phyloP scores from a whole-genome alignment of 1,139 yeast genomes.

The Geotrichum reessii region DNA sequence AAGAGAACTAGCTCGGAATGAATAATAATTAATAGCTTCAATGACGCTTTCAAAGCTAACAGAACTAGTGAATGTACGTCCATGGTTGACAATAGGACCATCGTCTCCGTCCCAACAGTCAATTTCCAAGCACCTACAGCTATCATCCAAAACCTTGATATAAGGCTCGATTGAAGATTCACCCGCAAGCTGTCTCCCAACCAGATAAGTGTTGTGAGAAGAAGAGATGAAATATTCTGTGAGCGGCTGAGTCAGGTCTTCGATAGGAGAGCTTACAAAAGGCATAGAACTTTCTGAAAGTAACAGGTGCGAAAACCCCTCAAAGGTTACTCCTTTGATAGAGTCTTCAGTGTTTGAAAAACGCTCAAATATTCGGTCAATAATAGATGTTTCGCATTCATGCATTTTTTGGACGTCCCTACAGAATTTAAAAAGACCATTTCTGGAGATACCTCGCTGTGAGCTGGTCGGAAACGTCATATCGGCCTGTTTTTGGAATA shows the following conservation, averaged over 20 bases:
- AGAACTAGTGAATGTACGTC: slow-evolving; percentile 71
- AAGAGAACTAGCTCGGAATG: slow-evolving; percentile 74
- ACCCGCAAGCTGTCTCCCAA: slow-evolving; percentile 91
- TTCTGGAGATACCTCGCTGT: slow-evolving; percentile 31
- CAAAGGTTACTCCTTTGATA: slow-evolving; percentile 12
- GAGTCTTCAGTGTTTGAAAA: slow-evolving; percentile 3
- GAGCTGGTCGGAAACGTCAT: slow-evolving; percentile 12
- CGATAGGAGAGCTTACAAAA: slow-evolving; percentile 31
- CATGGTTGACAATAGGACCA: slow-evolving; percentile 91
- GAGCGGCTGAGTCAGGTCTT: slow-evolving; percentile 61
- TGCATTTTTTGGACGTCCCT: slow-evolving; percentile 41
- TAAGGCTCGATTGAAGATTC: slow-evolving; percentile 87
- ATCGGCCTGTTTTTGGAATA: slow-evolving; percentile 37
- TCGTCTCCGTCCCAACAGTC: slow-evolving; percentile 88
- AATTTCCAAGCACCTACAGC: slow-evolving; percentile 88
- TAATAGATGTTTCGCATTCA: neutral
- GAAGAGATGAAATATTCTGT: slow-evolving; percentile 86
- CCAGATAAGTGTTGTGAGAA: slow-evolving; percentile 87
- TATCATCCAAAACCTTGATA: slow-evolving; percentile 79
- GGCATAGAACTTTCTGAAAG: slow-evolving; percentile 46
- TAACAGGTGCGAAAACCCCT: slow-evolving; percentile 49
- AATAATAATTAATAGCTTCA: slow-evolving; percentile 69
- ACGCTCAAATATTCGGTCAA: slow-evolving; percentile 9
- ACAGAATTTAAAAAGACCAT: slow-evolving; percentile 47
- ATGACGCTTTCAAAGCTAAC: slow-evolving; percentile 67